Conservation (phyloP, 306 rosid species). For the Canavalia ensiformis region DNA sequence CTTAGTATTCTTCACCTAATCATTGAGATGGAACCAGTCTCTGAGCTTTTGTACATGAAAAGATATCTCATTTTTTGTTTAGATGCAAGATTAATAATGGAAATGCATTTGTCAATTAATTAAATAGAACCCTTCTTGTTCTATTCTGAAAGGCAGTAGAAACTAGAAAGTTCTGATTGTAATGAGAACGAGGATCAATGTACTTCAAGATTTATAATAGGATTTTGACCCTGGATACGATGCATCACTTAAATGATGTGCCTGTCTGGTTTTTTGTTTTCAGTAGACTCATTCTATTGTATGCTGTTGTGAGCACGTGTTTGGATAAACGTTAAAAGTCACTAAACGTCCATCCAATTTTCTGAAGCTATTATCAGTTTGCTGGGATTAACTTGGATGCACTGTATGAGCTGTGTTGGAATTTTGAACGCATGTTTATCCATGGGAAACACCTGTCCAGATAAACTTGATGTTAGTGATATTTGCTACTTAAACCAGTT, state of each 20-base stretch:
- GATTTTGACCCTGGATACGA: conserved; percentile 35
- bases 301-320: too few relatives aligned
- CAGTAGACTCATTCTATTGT: too few relatives aligned
- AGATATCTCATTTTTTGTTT: conserved; percentile 30
- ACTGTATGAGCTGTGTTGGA: too few relatives aligned
- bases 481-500: not conserved
- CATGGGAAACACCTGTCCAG: too few relatives aligned
- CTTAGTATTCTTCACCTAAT: conserved; percentile 84
- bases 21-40: conserved; percentile 38
- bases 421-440: too few relatives aligned
- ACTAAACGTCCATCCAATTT: too few relatives aligned
- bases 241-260: conserved; percentile 30
- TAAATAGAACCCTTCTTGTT: conserved; percentile 39
- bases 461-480: not conserved
- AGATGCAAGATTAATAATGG: conserved; percentile 37
- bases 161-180: conserved; percentile 34
- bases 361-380: too few relatives aligned
- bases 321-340: too few relatives aligned
- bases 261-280: too few relatives aligned
- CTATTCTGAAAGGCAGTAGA: conserved; percentile 7
- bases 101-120: not conserved
- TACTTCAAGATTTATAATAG: conserved; percentile 40
- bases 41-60: conserved; percentile 45
- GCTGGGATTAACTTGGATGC: too few relatives aligned
- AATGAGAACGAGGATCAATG: conserved; percentile 40